Evolutionary conservation across 2,329 filamentous ascomycete genomes (phyloP).

Genomic region (Colletotrichum sp.): DNA sequence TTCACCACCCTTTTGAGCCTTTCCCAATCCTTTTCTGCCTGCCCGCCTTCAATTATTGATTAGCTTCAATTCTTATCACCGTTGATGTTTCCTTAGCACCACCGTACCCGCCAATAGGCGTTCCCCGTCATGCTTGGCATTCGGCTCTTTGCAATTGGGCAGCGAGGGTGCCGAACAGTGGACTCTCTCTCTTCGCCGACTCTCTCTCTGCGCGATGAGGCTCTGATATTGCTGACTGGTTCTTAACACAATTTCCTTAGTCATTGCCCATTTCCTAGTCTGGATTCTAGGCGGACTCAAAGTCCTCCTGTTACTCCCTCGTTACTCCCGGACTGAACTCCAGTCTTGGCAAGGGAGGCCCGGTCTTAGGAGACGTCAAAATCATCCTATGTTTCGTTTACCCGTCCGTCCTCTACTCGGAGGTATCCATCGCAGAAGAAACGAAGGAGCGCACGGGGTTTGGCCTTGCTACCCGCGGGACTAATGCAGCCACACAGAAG

Average conservation of each 20-base stretch:
- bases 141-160: neutral
- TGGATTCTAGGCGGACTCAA: neutral
- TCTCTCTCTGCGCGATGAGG: neutral
- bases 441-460: neutral
- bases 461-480: neutral
- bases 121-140: neutral
- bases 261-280: neutral
- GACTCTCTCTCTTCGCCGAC: neutral
- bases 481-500: constrained; percentile 7
- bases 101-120: neutral
- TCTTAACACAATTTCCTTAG: neutral
- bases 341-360: neutral
- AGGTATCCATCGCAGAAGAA: neutral
- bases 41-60: neutral
- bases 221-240: neutral
- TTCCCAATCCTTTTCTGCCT: neutral
- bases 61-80: constrained; percentile 1
- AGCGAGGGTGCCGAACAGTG: neutral
- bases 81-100: neutral
- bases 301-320: neutral
- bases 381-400: neutral
- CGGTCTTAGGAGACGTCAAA: neutral
- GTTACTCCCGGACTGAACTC: neutral
- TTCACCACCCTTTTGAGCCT: neutral
- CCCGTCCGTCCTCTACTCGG: neutral